phyloP scores from a whole-genome alignment of 768 basidiomycete species.

The Omphalotus guepiniiformis region DNA sequence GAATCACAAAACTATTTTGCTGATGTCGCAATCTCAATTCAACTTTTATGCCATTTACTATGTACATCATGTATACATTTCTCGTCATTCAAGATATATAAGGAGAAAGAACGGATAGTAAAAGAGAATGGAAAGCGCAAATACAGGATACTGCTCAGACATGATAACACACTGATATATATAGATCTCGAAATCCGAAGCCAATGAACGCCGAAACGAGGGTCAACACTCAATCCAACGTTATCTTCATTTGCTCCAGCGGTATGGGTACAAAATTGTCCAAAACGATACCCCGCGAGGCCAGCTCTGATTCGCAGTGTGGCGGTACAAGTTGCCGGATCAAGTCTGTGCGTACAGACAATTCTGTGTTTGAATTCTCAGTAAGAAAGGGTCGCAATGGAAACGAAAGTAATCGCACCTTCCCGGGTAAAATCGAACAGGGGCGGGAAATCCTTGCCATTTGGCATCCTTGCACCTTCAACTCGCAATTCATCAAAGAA shows the following conservation, averaged over 20 bases:
- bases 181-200: not conserved
- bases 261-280: constrained; percentile 97
- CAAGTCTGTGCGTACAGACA: constrained; percentile 94
- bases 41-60: not conserved
- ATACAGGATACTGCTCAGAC: not conserved
- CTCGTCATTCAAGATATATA: constrained; percentile 45
- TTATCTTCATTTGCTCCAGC: constrained; percentile 90
- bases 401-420: constrained; percentile 48
- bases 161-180: not conserved
- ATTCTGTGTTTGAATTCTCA: constrained; percentile 49
- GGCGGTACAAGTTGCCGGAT: constrained; percentile 88
- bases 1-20: constrained; percentile 1
- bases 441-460: constrained; percentile 92
- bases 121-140: constrained; percentile 7
- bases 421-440: constrained; percentile 96
- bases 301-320: constrained; percentile 86
- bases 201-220: constrained; percentile 5
- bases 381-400: not conserved
- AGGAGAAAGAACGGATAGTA: constrained; percentile 21
- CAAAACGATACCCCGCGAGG: constrained; percentile 79
- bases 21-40: constrained; percentile 6
- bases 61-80: constrained; percentile 20
- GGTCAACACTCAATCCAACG: constrained; percentile 66
- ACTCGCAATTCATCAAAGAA: constrained; percentile 96
- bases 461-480: constrained; percentile 92